Base-by-base conservation (phyloP, 2,329 filamentous ascomycete genomes). In the Lachnellula occidentalis region DNA sequence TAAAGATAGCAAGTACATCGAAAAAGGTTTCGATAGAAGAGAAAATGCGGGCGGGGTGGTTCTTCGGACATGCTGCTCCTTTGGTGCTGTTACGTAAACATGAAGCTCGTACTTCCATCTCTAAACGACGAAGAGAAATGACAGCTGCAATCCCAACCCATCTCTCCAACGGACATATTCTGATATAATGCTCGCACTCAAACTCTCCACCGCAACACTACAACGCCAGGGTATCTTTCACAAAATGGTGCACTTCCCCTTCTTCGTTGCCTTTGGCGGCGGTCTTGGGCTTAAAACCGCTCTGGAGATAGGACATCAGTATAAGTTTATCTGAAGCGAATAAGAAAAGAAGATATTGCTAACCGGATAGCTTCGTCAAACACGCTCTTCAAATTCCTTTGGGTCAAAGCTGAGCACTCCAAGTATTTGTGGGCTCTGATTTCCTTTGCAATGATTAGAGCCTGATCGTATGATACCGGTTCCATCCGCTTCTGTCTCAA, bases 331-430 rank as follows among this genome's bases (percentile, higher is more conserved):
- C 8, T 12, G 43, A 12, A 41, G 17, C 17, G 19, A 45, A 34
- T 31, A 36, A 31, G 19, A 19, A 17, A 19, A 4, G 17, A 45
- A 51, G 19, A 34, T 37, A 47, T 7, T 39, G 75, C 86, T 66
- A 76, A 97, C 94, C 94, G 87, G 70, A 99, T 99, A 34, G 94
- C 94, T 75, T 96, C 92, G 70, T 99, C 94, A 70, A 99, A 99
- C 48, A 99, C 94, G 67, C 90, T 95, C 85, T 99, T 99, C 66
- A 99, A 75, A 73, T 96, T 96, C 69, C 92, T 81, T 78, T 97
- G 94, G 37, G 94, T 99, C 64, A 99, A 78, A 47, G 94, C 94
- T 50, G 94, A 97, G 76, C 94, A 99, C 76, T 99, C 94, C 42
- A 97, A 81, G 75, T 99, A 99, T 76, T 96, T 97, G 76, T 94